Base-by-base conservation (phyloP, 768 basidiomycete species). In the Podaxis sp. region DNA sequence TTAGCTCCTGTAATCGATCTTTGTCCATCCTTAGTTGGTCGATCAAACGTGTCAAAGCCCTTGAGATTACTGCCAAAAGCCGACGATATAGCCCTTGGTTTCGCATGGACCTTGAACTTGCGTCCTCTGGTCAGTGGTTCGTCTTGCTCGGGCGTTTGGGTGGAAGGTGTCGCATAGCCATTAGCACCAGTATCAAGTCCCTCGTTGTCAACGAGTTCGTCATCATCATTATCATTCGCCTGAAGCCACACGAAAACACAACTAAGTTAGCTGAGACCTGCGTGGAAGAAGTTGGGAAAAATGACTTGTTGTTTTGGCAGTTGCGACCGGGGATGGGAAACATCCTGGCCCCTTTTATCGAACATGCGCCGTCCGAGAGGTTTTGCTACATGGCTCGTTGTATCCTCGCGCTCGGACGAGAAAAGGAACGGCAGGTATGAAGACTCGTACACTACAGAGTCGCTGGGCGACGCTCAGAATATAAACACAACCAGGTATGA, bases 351-450 rank as follows among this genome's bases (percentile, higher is more conserved):
- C 26, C 72, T 73, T 62, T 79, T 79, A 65, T 77, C 78, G 67
- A 84, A 85, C 15, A 69, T 76, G 54, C 84, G 77, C 38, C 84
- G 78, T 40, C 84, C 84, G 67, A 76, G 77, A 59, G 75, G 70
- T 36, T 42, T 57, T 8, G 46, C 56, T 24, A 7, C 52, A 24
- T 15, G 26, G 46, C n/a, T 49, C 7, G 42, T 49, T 2, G 38
- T 36, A 17, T 60, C 40, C 6, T 62, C 67, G 13, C 52, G 57
- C 19, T 61, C 64, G 3, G 56, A 53, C 52, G 62, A 57, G 52
- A 64, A 68, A 15, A 68, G 36, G 57, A 68, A 68, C 6, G 67
- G 67, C 1, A 68, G 49, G 44, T 68, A 68, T n/a, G 67, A 68
- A 1, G 61, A 53, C 58, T 68, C 67, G 39, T 65, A 61, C 17